Percentiles rank a stretch among this genome's conserved stretches.
Conservation (phyloP, 176 grass and related monocot species). For the Musa acuminata region DNA sequence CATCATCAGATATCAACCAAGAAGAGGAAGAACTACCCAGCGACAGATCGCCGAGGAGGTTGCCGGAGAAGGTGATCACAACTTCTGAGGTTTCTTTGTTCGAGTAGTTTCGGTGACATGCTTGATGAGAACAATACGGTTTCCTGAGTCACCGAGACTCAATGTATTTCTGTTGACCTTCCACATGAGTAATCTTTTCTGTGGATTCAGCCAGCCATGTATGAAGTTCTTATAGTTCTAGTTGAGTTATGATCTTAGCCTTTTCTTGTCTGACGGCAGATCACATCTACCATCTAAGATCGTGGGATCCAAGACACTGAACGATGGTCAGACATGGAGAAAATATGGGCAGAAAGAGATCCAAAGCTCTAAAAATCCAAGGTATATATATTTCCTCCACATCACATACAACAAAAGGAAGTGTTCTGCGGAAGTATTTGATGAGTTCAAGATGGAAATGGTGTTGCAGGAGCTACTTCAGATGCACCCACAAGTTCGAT, state of each 20-base stretch:
- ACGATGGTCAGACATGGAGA: conserved; percentile 66
- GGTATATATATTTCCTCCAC: conserved; percentile 26
- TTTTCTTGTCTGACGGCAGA: conserved; percentile 14
- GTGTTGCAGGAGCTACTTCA: conserved; percentile 43
- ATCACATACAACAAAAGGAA: too few species aligned
- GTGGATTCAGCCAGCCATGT: too few species aligned
- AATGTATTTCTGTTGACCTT: too few species aligned
- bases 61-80: conserved; percentile 39
- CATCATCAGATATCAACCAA: conserved; percentile 34
- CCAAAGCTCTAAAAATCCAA: conserved; percentile 55
- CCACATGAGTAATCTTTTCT: too few species aligned
- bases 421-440: too few species aligned
- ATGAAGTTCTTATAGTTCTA: too few species aligned
- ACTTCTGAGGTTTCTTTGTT: background rate
- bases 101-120: too few species aligned
- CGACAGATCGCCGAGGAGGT: conserved; percentile 8
- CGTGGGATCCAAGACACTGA: conserved; percentile 14
- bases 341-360: conserved; percentile 90
- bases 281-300: conserved; percentile 1
- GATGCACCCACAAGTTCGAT: conserved; percentile 34
- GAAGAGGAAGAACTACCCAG: conserved; percentile 39
- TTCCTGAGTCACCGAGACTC: too few species aligned
- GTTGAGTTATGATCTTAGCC: too few species aligned
- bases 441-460: background rate
- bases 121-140: too few species aligned